These are phyloP conservation scores for Marvania coccoides DNA, from an alignment of 139 green algal species.

Conservation along the genomic window DNA sequence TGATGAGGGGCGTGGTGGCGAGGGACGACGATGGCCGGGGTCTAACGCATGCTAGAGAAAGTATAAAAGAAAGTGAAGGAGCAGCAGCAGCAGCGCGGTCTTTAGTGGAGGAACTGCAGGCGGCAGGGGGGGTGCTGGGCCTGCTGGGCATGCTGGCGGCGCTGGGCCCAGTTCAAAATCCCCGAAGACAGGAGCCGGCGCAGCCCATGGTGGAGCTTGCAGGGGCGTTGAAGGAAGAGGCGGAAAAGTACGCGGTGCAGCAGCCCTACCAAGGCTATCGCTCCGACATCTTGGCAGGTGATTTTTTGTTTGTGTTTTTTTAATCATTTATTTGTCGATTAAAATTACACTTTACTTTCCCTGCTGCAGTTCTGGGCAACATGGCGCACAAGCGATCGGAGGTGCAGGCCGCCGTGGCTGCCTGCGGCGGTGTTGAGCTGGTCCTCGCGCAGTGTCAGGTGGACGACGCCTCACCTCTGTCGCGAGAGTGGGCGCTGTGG, in stretches of 20 bases:
- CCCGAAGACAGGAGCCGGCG: background rate
- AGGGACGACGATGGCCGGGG: conserved; percentile 17
- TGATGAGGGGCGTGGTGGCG: conserved; percentile 17
- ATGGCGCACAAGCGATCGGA: conserved; percentile 11
- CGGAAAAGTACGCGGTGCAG: background rate
- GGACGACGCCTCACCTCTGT: conserved; percentile 55
- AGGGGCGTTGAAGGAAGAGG: background rate
- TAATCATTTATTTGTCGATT: background rate
- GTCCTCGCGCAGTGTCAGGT: conserved; percentile 56
- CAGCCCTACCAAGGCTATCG: conserved; percentile 59
- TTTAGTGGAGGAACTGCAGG: conserved; percentile 3
- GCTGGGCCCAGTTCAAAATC: conserved; percentile 4
- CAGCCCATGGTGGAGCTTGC: background rate
- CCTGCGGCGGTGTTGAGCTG: conserved; percentile 45
- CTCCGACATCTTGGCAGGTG: conserved; percentile 52
- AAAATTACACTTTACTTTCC: background rate
- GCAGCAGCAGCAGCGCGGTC: background rate
- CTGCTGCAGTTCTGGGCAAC: conserved; percentile 51
- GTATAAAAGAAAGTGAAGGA: too few relatives aligned
- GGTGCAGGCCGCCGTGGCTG: conserved; percentile 35
- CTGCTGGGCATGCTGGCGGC: conserved; percentile 29
- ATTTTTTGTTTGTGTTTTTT: background rate
- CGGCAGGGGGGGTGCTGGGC: background rate
- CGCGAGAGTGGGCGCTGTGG: conserved; percentile 86
- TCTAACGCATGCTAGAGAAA: too few relatives aligned